Base-by-base conservation (phyloP, 306 rosid species). In the Corylus heterophylla region DNA sequence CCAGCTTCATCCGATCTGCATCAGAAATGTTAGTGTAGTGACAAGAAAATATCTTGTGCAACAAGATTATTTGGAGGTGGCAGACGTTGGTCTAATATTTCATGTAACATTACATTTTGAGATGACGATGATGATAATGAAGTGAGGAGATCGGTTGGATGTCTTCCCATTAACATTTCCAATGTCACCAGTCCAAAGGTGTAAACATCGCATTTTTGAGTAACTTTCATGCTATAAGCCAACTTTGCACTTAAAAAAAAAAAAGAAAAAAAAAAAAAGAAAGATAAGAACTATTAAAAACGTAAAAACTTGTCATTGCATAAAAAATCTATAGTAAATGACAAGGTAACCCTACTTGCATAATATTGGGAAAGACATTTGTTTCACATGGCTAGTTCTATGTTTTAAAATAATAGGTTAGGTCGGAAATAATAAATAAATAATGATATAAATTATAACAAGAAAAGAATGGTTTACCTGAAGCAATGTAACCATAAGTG, bases 401-500 rank as follows among this genome's bases (percentile, higher is more conserved):
- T 22, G 25, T 22, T 22, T 22, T 22, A 22, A 0, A 22, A 22
- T 22, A 22, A 22, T 0, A 22, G 25, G 0, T 22, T 22, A 22
- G 22, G 22, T 22, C 22, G 25, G 0, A 22, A 22, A 22, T 22
- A 14, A 52, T 5, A 16, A 52, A 14, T 12, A 4, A 54, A 17
- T 1, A n/a, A 7, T 0, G 14, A 18, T 4, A 55, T 17, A 55
- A 4, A 9, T 16, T 1, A 2, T 7, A 0, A 5, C 12, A 8
- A 35, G 10, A n/a, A 54, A 16, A 72, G 44, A 39, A 75, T 31
- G 39, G 39, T 54, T 39, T 20, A 71, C 81, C 63, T 71, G n/a
- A 71, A 4, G 78, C 81, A 72, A 76, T 1, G 29, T 82, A 72
- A 13, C 78, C 78, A 8, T 82, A 71, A 8, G 62, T 71, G 2